A percentile compares a stretch with the other conserved stretches of the same genome.
phyloP scores from a whole-genome alignment of 1,284 basidiomycete species.

The Rhodotorula sp. region DNA sequence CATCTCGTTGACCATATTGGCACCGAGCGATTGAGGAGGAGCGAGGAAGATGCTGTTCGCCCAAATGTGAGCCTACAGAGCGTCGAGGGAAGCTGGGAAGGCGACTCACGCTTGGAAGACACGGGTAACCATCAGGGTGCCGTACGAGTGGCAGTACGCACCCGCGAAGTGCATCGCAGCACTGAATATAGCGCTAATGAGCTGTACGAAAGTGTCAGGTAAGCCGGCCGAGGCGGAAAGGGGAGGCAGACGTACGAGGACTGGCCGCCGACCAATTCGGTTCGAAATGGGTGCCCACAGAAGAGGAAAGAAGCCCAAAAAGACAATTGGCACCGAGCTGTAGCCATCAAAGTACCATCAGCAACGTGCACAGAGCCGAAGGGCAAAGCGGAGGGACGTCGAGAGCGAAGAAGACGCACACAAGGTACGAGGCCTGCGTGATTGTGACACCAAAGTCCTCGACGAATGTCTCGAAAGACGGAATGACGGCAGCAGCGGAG shows the following conservation, averaged over 20 bases:
- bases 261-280: slow-evolving; percentile 31
- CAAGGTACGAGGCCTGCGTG: slow-evolving; percentile 28
- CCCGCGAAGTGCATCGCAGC: slow-evolving; percentile 25
- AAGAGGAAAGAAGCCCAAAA: slow-evolving; percentile 27
- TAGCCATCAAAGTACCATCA: too few species aligned
- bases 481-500: slow-evolving; percentile 19
- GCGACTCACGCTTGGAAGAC: slow-evolving; percentile 26
- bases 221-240: neutral
- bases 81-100: neutral
- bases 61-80: too few species aligned
- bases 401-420: slow-evolving; percentile 7
- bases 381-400: too few species aligned
- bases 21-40: slow-evolving; percentile 22
- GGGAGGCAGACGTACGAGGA: slow-evolving; percentile 14
- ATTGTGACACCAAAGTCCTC: slow-evolving; percentile 20
- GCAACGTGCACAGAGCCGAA: neutral
- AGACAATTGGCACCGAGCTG: slow-evolving; percentile 17
- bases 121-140: slow-evolving; percentile 29
- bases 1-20: slow-evolving; percentile 31
- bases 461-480: slow-evolving; percentile 24
- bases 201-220: neutral
- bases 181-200: slow-evolving; percentile 9
- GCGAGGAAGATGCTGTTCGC: slow-evolving; percentile 15
- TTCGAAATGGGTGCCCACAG: slow-evolving; percentile 22
- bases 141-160: slow-evolving; percentile 30